Evolutionary conservation across 805 yeast genomes (phyloP).

Genomic region (Sugiyamaella marilandica): DNA sequence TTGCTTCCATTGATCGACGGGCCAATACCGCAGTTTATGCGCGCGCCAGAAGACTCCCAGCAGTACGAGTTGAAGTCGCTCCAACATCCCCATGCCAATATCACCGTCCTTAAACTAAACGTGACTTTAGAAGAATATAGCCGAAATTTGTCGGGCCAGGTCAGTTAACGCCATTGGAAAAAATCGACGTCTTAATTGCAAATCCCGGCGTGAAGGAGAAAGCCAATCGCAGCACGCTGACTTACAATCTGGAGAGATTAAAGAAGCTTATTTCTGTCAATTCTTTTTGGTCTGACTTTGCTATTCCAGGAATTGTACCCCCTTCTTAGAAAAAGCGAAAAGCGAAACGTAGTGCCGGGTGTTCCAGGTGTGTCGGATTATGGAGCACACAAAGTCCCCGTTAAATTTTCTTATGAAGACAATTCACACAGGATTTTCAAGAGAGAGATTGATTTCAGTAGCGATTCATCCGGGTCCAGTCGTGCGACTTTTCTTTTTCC

Average conservation of each 20-base stretch:
- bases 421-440: conserved; percentile 26
- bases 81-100: background rate
- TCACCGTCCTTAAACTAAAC: background rate
- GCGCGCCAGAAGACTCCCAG: background rate
- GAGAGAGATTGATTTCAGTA: conserved; percentile 28
- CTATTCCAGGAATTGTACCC: background rate
- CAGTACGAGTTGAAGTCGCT: background rate
- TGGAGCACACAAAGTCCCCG: conserved; percentile 37
- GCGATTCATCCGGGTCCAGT: conserved; percentile 41
- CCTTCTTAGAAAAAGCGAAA: background rate
- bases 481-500: conserved; percentile 25
- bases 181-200: background rate
- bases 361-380: conserved; percentile 23
- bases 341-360: background rate
- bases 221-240: background rate
- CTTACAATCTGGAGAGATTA: background rate
- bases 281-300: background rate
- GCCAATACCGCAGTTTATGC: background rate
- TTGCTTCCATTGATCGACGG: background rate
- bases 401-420: conserved; percentile 31
- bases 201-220: background rate
- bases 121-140: background rate
- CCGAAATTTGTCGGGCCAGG: background rate
- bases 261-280: conserved; percentile 1
- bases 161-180: background rate